Conservation (phyloP, 352 stramenopile species). For the Phytophthora niederhauseri region DNA sequence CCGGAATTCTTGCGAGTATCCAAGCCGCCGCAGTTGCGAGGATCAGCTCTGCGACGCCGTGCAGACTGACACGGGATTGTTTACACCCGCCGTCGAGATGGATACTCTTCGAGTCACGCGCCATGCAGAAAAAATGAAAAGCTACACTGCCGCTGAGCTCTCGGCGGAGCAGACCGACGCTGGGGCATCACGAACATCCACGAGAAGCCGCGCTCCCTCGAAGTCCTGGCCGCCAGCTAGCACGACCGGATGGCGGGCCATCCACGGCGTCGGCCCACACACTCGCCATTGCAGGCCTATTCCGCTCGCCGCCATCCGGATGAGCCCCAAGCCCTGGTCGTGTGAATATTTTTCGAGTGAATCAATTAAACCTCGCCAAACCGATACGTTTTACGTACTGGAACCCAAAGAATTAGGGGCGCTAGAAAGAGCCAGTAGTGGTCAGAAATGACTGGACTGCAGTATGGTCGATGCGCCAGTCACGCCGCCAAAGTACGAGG, state of each 20-base stretch:
- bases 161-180: background rate
- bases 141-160: background rate
- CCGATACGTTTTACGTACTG: constrained; percentile 15
- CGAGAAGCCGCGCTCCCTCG: background rate
- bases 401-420: constrained; percentile 24
- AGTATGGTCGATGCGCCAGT: constrained; percentile 3
- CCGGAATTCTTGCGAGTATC: background rate
- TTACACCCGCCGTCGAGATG: background rate
- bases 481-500: background rate
- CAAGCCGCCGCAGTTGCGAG: background rate
- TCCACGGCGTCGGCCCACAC: background rate
- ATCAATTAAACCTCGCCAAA: background rate
- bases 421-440: constrained; percentile 25
- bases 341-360: constrained; percentile 4
- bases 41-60: background rate
- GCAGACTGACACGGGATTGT: background rate
- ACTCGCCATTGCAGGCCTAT: constrained; percentile 5
- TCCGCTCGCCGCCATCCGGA: constrained; percentile 16
- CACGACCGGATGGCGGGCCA: constrained; percentile 20
- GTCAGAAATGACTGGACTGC: constrained; percentile 16
- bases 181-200: background rate
- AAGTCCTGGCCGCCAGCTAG: constrained; percentile 1
- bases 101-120: background rate
- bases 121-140: constrained; percentile 1
- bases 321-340: constrained; percentile 11